Evolutionary conservation across 768 basidiomycete genomes (phyloP), one percentile per base, ranked within the genome.

Genomic region (Podaxis rugospora): DNA sequence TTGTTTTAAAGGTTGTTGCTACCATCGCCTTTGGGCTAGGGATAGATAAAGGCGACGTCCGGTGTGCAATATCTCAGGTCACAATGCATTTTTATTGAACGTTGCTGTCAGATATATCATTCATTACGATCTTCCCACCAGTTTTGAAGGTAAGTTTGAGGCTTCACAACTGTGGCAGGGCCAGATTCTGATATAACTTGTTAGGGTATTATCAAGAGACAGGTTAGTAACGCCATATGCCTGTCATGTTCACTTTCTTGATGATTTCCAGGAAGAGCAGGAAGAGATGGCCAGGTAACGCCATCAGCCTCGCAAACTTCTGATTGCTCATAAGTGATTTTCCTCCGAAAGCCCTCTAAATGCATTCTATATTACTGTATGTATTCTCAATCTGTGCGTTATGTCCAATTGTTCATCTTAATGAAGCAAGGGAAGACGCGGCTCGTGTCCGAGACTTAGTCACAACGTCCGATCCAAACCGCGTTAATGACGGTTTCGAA

Each of bases 121-220:
- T 44, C 92, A 93, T 67, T 92, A 83, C 63, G 91, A 93, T 70
- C 71, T 93, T 16, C 90, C 91, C 0, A 91, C 89, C 68, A 92
- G 90, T 59, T 84, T 93, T 60, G 92, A 93, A 81, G 90, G 90
- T 87, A 39, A 63, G 71, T 35, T 23, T 10, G 9, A 32, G 32
- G 32, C 5, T 18, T 62, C 32, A 55, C 18, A 50, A 27, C 6
- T 11, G 32, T 16, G 37, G 7, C 49, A 25, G 37, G 21, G 62
- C 23, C 27, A 58, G 10, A 39, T 62, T 13, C 44, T 57, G 27
- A 39, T 51, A 40, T 49, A 53, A 16, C 55, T 46, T 25, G 13
- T 55, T 9, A 91, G 92, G 90, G 0, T 94, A 87, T 70, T 94
- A 94, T 70, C 92, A 93, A 70, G 92, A 93, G 72, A 93, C 91